These are phyloP conservation scores for Alternaria solani DNA, from an alignment of 2,329 filamentous ascomycete species.

Conservation along the genomic window DNA sequence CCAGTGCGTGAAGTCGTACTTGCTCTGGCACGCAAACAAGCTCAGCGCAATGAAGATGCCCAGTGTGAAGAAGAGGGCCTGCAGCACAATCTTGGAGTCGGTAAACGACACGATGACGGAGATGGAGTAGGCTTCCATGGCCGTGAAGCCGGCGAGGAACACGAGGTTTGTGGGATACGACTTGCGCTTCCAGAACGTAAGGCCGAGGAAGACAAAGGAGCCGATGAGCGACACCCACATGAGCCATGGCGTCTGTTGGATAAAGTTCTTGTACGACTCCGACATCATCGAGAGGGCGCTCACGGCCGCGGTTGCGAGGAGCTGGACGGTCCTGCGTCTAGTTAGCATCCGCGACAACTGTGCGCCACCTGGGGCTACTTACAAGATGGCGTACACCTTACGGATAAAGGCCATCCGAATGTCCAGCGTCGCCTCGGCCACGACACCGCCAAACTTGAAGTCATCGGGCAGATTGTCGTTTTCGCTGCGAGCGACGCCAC, in stretches of 20 bases:
- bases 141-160: constrained; percentile 89
- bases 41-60: constrained; percentile 71
- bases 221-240: constrained; percentile 79
- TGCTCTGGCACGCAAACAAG: constrained; percentile 93
- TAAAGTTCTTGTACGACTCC: constrained; percentile 80
- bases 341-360: constrained; percentile 21
- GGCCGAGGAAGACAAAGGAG: constrained; percentile 47
- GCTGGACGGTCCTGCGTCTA: constrained; percentile 75
- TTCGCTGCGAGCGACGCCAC: constrained; percentile 73
- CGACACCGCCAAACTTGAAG: constrained; percentile 96
- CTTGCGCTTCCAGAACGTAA: constrained; percentile 53
- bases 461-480: constrained; percentile 95
- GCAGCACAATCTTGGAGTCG: constrained; percentile 80
- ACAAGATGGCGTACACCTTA: constrained; percentile 97
- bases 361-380: constrained; percentile 41
- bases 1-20: constrained; percentile 98
- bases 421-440: constrained; percentile 91
- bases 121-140: constrained; percentile 91
- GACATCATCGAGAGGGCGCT: constrained; percentile 89
- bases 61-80: constrained; percentile 85
- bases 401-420: constrained; percentile 97
- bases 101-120: constrained; percentile 94
- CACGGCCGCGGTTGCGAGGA: constrained; percentile 82
- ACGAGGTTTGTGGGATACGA: constrained; percentile 93
- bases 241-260: constrained; percentile 82